These are phyloP conservation scores for Parmelia sp. DNA, from an alignment of 495 filamentous ascomycete species.

Conservation along the genomic window DNA sequence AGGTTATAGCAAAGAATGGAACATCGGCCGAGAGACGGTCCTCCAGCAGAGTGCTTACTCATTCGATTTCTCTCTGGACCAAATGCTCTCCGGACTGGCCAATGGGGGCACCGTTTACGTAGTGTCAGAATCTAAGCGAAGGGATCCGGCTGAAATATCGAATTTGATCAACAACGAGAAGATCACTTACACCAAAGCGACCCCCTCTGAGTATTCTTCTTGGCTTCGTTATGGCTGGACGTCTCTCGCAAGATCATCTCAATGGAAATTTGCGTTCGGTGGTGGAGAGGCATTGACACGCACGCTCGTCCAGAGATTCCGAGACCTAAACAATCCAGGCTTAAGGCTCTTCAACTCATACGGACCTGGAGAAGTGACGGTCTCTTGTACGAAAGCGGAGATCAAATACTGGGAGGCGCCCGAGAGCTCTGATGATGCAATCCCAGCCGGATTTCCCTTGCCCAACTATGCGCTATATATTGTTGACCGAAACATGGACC, in stretches of 20 bases:
- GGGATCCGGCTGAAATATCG: conserved; percentile 33
- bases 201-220: conserved; percentile 38
- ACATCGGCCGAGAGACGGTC: conserved; percentile 28
- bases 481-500: conserved; percentile 35
- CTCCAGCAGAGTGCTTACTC: conserved; percentile 41
- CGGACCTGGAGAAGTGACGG: conserved; percentile 31
- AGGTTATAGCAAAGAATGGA: conserved; percentile 21
- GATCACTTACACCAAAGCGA: conserved; percentile 37
- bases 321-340: conserved; percentile 19
- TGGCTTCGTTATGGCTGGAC: conserved; percentile 32
- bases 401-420: conserved; percentile 10
- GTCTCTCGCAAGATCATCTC: background rate
- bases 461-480: conserved; percentile 35
- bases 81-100: conserved; percentile 31
- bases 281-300: conserved; percentile 29
- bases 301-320: conserved; percentile 14
- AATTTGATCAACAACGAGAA: conserved; percentile 31
- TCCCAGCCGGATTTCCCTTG: conserved; percentile 14
- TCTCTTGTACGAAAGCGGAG: conserved; percentile 25
- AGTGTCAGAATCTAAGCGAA: conserved; percentile 26
- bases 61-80: conserved; percentile 37
- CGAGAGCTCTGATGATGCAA: background rate
- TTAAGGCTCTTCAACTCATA: conserved; percentile 33
- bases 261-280: conserved; percentile 27
- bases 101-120: conserved; percentile 33